These are phyloP conservation scores for Backusella mclennaniae DNA, from an alignment of 192 early-diverging fungal species.

Conservation along the genomic window DNA sequence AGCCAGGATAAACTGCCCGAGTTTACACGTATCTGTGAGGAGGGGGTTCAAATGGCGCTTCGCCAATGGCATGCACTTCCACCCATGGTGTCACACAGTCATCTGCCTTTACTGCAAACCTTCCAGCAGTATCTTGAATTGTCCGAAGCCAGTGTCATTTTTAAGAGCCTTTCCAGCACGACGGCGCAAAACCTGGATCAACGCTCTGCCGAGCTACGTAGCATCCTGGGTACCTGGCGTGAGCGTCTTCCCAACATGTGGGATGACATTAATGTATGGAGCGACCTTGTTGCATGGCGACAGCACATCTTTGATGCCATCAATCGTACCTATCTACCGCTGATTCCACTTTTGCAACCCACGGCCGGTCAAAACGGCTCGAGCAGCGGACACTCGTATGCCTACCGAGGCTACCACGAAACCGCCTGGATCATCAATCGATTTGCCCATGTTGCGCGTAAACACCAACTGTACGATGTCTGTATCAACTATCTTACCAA, in stretches of 20 bases:
- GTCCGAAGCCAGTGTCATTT: slow-evolving; percentile 88
- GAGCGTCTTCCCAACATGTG: slow-evolving; percentile 95
- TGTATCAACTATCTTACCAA: slow-evolving; percentile 90
- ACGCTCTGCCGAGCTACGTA: slow-evolving; percentile 89
- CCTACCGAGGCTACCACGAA: slow-evolving; percentile 98
- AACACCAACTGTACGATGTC: slow-evolving; percentile 94
- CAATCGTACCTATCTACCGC: slow-evolving; percentile 92
- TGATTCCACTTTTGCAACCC: slow-evolving; percentile 59
- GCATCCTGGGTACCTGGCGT: slow-evolving; percentile 90
- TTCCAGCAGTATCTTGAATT: slow-evolving; percentile 99
- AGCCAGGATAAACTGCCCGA: slow-evolving; percentile 55
- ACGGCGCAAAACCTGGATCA: slow-evolving; percentile 83
- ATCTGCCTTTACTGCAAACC: slow-evolving; percentile 82
- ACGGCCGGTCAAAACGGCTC: slow-evolving; percentile 36
- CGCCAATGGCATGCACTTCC: slow-evolving; percentile 91
- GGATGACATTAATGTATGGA: slow-evolving; percentile 99
- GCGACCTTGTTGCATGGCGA: slow-evolving; percentile 95
- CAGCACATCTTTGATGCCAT: slow-evolving; percentile 97
- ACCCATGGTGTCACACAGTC: slow-evolving; percentile 77
- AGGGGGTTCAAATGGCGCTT: slow-evolving; percentile 81
- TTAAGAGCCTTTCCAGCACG: slow-evolving; percentile 75
- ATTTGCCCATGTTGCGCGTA: slow-evolving; percentile 95
- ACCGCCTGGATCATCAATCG: slow-evolving; percentile 99
- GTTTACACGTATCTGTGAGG: slow-evolving; percentile 81
- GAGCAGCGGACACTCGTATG: slow-evolving; percentile 77